Percentiles rank a stretch among this genome's conserved stretches.
These are phyloP conservation scores for Sophora flavescens DNA, from an alignment of 306 rosid genomes.

Conservation along the genomic window DNA sequence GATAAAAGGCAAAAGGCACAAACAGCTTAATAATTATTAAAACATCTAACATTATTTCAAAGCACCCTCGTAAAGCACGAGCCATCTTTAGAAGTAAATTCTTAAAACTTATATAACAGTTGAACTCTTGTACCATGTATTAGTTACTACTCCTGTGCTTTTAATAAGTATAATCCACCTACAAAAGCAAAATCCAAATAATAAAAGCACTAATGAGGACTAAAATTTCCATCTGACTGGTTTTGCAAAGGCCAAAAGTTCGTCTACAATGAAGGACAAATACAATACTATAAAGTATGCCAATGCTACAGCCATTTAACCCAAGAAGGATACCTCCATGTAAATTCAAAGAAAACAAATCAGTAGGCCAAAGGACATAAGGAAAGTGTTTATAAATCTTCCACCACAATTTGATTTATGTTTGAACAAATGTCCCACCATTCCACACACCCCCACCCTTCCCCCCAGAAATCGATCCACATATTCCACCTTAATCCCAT, in stretches of 20 bases:
- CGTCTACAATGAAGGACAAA: not conserved
- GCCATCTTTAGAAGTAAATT: not conserved
- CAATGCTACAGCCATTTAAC: slow-evolving; percentile 15
- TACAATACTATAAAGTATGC: not conserved
- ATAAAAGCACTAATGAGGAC: not conserved
- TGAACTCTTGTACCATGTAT: not conserved
- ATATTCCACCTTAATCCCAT: not conserved
- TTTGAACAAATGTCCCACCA: not conserved
- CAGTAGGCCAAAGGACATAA: not conserved
- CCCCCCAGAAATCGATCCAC: slow-evolving; percentile 19
- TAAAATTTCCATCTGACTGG: slow-evolving; percentile 1
- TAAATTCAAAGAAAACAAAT: not conserved
- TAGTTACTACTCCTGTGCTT: not conserved
- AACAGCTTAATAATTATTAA: too few relatives aligned
- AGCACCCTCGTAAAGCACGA: slow-evolving; percentile 1
- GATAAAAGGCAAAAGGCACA: too few relatives aligned
- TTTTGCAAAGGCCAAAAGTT: slow-evolving; percentile 36
- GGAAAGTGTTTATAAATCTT: not conserved
- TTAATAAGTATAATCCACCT: not conserved
- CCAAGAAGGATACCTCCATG: not conserved
- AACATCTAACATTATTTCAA: too few relatives aligned
- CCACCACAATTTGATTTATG: slow-evolving; percentile 12
- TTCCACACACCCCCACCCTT: not conserved
- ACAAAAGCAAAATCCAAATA: slow-evolving; percentile 29
- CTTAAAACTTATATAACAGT: not conserved